phyloP scores from a whole-genome alignment of 208 protist species.

The Acanthamoeba sp. region DNA sequence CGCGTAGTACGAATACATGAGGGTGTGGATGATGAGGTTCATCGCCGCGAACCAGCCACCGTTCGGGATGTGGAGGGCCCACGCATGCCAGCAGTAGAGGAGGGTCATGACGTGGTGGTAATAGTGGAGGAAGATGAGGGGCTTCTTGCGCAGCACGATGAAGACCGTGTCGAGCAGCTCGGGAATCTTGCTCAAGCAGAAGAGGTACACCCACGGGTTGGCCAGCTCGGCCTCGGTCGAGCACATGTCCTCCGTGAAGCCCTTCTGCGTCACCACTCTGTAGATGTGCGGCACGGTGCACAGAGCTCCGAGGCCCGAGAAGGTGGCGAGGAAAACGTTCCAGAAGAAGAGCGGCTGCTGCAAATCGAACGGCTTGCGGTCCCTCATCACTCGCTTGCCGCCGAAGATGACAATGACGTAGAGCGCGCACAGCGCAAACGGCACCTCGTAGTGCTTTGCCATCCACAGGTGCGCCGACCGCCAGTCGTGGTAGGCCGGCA shows the following conservation, averaged over 20 bases:
- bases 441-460: slow-evolving; percentile 12
- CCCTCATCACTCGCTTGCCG: background rate
- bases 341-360: slow-evolving; percentile 30
- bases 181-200: slow-evolving; percentile 58
- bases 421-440: background rate
- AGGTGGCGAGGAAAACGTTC: slow-evolving; percentile 48
- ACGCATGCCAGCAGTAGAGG: slow-evolving; percentile 93
- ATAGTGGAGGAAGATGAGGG: slow-evolving; percentile 90
- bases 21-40: slow-evolving; percentile 60
- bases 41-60: no score
- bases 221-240: background rate
- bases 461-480: slow-evolving; percentile 26
- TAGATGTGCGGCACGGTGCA: slow-evolving; percentile 20
- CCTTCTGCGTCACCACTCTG: background rate
- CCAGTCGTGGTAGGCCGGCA: slow-evolving; percentile 41
- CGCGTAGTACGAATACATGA: slow-evolving; percentile 58
- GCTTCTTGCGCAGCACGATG: slow-evolving; percentile 89
- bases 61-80: slow-evolving; percentile 79
- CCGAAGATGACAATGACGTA: slow-evolving; percentile 50
- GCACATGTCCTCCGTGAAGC: slow-evolving; percentile 50
- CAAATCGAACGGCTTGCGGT: slow-evolving; percentile 6
- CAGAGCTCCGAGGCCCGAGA: background rate
- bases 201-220: slow-evolving; percentile 51
- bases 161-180: slow-evolving; percentile 81
- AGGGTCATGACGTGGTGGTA: slow-evolving; percentile 94